Conservation (phyloP, 129 eudicot genomes). For the Helianthus tuberosus region DNA sequence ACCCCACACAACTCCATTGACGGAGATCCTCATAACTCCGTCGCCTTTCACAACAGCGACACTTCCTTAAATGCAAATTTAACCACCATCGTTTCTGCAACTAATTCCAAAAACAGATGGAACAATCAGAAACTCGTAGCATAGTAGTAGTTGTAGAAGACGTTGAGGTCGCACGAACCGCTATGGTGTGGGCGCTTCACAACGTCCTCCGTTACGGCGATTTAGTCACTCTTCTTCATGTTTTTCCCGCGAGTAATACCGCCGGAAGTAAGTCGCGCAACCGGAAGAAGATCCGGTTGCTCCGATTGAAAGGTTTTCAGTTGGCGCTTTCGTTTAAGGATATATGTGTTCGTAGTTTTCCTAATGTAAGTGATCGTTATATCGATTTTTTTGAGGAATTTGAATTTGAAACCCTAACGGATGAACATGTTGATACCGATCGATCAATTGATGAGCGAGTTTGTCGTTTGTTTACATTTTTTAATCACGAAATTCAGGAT, state of each 20-base stretch:
- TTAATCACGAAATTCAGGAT: no score
- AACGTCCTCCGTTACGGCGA: slow-evolving; percentile 76
- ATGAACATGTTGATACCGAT: no score
- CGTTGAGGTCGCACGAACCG: slow-evolving; percentile 70
- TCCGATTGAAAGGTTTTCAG: slow-evolving; percentile 78
- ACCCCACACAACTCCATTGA: background rate
- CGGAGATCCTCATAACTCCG: slow-evolving; percentile 12
- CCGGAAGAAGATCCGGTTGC: slow-evolving; percentile 63
- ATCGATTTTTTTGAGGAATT: no score
- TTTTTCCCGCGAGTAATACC: slow-evolving; percentile 42
- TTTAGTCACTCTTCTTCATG: slow-evolving; percentile 76
- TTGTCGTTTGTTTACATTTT: no score
- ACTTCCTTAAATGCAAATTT: background rate
- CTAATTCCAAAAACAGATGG: background rate
- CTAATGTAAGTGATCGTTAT: slow-evolving; percentile 47
- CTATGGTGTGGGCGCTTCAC: slow-evolving; percentile 79
- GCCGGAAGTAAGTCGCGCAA: slow-evolving; percentile 44
- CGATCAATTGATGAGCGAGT: no score
- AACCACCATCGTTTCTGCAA: background rate
- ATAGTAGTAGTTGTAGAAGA: slow-evolving; percentile 90
- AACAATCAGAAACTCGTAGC: slow-evolving; percentile 28
- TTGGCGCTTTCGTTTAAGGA: slow-evolving; percentile 84
- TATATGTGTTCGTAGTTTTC: slow-evolving; percentile 61
- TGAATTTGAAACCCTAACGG: no score
- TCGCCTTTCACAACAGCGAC: background rate